These are phyloP conservation scores for Aaosphaeria arxii DNA, from an alignment of 2,329 filamentous ascomycete genomes.

Conservation along the genomic window DNA sequence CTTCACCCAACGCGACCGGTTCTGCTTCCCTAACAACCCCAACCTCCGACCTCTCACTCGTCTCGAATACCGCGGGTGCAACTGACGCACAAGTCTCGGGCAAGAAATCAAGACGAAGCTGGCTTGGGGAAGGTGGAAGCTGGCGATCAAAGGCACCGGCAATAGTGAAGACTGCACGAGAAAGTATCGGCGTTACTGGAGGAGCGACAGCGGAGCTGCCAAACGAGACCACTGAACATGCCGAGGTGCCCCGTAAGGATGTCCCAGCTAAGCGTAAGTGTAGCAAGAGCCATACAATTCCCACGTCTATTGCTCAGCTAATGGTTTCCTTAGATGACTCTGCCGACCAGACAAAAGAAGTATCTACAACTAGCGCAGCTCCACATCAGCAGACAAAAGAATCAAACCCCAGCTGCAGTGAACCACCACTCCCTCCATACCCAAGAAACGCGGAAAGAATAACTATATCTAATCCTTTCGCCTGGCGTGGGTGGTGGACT, in stretches of 20 bases:
- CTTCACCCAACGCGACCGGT: no score
- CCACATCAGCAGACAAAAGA: neutral
- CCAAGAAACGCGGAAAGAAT: constrained; percentile 20
- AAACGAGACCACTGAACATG: constrained; percentile 25
- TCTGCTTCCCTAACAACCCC: no score
- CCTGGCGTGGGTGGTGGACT: constrained; percentile 52
- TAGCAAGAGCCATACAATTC: constrained; percentile 44
- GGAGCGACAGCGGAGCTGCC: constrained; percentile 42
- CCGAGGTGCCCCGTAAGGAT: constrained; percentile 28
- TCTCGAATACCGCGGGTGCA: constrained; percentile 29
- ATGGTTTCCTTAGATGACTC: constrained; percentile 41
- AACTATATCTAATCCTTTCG: constrained; percentile 20
- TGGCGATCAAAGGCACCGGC: constrained; percentile 48
- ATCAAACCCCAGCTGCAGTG: constrained; percentile 9
- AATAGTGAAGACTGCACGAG: constrained; percentile 44
- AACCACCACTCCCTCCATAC: constrained; percentile 45
- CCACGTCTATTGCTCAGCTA: constrained; percentile 45
- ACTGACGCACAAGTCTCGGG: constrained; percentile 2
- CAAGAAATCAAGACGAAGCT: constrained; percentile 31
- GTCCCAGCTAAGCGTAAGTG: constrained; percentile 44
- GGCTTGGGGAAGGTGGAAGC: constrained; percentile 43
- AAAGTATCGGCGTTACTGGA: constrained; percentile 45
- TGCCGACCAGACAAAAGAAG: constrained; percentile 24
- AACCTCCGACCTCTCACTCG: no score
- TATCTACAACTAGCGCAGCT: neutral